These are phyloP conservation scores for Apium graveolens DNA, from an alignment of 129 eudicot species.

Conservation along the genomic window DNA sequence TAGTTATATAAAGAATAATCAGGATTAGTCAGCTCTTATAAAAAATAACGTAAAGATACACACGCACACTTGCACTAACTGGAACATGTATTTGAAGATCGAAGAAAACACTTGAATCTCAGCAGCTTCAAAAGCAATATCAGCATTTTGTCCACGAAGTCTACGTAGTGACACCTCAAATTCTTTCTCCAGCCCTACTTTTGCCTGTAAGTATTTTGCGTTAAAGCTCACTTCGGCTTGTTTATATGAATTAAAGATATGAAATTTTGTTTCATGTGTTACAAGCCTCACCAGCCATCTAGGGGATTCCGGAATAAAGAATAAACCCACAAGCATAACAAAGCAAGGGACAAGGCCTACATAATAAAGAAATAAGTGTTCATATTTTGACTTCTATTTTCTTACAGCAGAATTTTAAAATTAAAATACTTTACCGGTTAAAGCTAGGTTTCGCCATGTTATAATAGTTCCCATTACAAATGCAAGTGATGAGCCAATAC, in stretches of 20 bases:
- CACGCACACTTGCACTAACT: neutral
- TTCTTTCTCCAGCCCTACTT: constrained; percentile 48
- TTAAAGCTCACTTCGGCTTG: neutral
- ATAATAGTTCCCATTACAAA: constrained; percentile 58
- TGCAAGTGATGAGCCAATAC: constrained; percentile 47
- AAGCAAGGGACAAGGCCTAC: constrained; percentile 63
- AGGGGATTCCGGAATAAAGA: constrained; percentile 87
- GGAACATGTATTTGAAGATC: neutral
- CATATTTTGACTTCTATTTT: neutral
- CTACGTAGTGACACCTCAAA: constrained; percentile 43
- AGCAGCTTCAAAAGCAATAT: constrained; percentile 50
- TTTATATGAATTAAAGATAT: neutral
- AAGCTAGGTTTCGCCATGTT: constrained; percentile 65
- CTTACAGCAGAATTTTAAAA: neutral
- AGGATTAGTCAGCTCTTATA: neutral
- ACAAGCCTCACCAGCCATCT: constrained; percentile 74
- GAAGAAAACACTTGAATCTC: constrained; percentile 51
- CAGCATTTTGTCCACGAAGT: constrained; percentile 68
- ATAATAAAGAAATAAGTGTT: neutral
- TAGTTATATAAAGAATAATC: constrained; percentile 4
- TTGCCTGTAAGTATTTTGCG: constrained; percentile 44
- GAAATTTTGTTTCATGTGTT: neutral
- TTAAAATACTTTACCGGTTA: constrained; percentile 37
- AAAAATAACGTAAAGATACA: neutral
- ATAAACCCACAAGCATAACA: constrained; percentile 50